Conservation (phyloP, 202 grass and related monocot genomes). For the Hordeum pubiflorum region DNA sequence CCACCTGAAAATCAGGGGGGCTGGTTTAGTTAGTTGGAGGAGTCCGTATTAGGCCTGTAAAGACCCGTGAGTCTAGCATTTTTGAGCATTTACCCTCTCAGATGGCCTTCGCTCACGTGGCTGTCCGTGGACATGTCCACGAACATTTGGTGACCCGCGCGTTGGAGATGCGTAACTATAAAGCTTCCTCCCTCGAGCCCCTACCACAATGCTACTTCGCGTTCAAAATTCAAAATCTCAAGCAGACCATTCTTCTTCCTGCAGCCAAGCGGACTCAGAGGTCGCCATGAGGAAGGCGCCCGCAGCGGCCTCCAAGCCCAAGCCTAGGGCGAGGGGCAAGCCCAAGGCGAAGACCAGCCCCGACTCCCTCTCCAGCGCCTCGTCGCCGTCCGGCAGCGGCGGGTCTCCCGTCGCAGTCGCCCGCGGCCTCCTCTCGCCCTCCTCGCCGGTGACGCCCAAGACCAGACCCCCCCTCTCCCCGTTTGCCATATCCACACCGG, state of each 20-base stretch:
- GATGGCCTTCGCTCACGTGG: too few relatives aligned
- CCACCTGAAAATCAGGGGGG: too few relatives aligned
- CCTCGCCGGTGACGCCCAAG: slow-evolving; percentile 19
- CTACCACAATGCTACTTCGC: too few relatives aligned
- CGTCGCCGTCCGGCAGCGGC: slow-evolving; percentile 13
- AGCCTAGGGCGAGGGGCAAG: not conserved
- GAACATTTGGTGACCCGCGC: too few relatives aligned
- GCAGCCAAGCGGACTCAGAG: too few relatives aligned
- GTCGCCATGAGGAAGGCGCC: slow-evolving; percentile 31
- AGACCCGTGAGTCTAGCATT: too few relatives aligned
- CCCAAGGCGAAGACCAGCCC: slow-evolving; percentile 25
- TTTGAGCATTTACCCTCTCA: too few relatives aligned
- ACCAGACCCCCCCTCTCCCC: not conserved
- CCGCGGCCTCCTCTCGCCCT: not conserved
- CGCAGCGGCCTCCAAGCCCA: slow-evolving; percentile 20
- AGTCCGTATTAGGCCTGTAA: too few relatives aligned
- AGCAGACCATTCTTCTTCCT: not conserved
- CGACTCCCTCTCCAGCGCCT: slow-evolving; percentile 18
- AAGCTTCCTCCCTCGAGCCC: too few relatives aligned
- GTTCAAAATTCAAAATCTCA: not conserved
- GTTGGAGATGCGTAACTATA: too few relatives aligned
- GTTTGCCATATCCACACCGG: not conserved
- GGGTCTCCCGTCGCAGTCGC: not conserved
- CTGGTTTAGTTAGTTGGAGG: too few relatives aligned
- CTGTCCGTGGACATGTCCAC: too few relatives aligned